These are phyloP conservation scores for Fibroporia radiculosa DNA, from an alignment of 768 basidiomycete species.

Conservation along the genomic window DNA sequence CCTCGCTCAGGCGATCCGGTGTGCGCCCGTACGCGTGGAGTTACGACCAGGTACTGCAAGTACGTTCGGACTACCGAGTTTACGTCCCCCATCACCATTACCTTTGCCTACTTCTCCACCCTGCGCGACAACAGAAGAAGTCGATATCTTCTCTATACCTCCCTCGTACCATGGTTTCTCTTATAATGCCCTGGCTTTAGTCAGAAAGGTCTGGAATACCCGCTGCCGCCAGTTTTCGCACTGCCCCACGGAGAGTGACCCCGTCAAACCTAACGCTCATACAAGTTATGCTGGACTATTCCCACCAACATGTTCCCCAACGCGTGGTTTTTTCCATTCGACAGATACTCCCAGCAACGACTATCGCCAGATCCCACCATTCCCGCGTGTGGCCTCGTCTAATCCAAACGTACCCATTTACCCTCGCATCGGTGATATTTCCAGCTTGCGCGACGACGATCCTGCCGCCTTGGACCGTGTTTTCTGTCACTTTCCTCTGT, in stretches of 20 bases:
- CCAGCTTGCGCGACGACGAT: conserved; percentile 50
- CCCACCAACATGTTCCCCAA: too few relatives aligned
- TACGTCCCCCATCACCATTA: too few relatives aligned
- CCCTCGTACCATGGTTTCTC: conserved; percentile 52
- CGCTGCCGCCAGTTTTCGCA: conserved; percentile 43
- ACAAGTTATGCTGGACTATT: too few relatives aligned
- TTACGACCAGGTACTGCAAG: too few relatives aligned
- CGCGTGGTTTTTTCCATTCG: conserved; percentile 10
- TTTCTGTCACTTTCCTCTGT: conserved; percentile 48
- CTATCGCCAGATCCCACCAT: not conserved
- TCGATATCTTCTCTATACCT: not conserved
- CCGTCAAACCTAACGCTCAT: too few relatives aligned
- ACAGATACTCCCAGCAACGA: not conserved
- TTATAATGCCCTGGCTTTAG: conserved; percentile 46
- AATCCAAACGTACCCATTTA: conserved; percentile 26
- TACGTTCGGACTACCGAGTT: too few relatives aligned
- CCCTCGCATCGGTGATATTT: conserved; percentile 60
- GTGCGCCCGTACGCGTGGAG: not conserved
- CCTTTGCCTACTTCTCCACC: not conserved
- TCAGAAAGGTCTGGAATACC: conserved; percentile 56
- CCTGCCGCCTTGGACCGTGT: conserved; percentile 49
- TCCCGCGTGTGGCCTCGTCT: conserved; percentile 1
- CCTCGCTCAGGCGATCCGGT: not conserved
- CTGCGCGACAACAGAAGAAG: too few relatives aligned
- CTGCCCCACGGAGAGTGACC: conserved; percentile 17